Conservation (phyloP, 768 basidiomycete species). For the Lactarius tabidus region DNA sequence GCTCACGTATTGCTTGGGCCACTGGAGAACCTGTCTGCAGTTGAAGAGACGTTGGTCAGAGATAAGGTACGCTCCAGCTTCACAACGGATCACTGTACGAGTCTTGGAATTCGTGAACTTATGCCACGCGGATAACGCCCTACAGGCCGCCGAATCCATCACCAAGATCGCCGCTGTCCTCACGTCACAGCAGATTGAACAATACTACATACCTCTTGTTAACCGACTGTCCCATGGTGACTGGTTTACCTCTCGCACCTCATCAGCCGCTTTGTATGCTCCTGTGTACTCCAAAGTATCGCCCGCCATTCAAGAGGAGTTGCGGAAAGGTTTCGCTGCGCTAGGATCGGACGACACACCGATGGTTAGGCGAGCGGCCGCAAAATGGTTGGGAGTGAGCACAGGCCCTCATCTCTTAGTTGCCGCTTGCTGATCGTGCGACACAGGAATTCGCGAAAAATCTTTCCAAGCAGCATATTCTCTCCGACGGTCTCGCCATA, state of each 20-base stretch:
- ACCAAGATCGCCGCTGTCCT: slow-evolving; percentile 81
- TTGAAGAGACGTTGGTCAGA: slow-evolving; percentile 96
- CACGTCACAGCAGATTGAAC: slow-evolving; percentile 76
- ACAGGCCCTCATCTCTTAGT: slow-evolving; percentile 3
- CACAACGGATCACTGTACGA: neutral
- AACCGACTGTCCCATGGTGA: slow-evolving; percentile 88
- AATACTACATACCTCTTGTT: slow-evolving; percentile 86
- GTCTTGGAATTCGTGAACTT: slow-evolving; percentile 3
- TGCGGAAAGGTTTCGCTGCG: slow-evolving; percentile 77
- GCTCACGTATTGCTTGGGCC: slow-evolving; percentile 89
- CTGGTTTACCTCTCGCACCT: slow-evolving; percentile 98
- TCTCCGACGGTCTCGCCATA: slow-evolving; percentile 84
- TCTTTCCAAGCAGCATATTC: slow-evolving; percentile 73
- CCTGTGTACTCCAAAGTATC: slow-evolving; percentile 84
- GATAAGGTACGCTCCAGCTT: slow-evolving; percentile 71
- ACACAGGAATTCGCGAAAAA: slow-evolving; percentile 72
- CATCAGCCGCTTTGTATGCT: slow-evolving; percentile 89
- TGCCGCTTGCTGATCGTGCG: slow-evolving; percentile 1
- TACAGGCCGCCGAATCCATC: slow-evolving; percentile 91
- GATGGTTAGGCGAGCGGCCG: slow-evolving; percentile 95
- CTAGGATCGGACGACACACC: slow-evolving; percentile 94
- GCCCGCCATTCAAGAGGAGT: slow-evolving; percentile 71
- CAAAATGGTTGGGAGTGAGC: slow-evolving; percentile 93
- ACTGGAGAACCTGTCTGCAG: slow-evolving; percentile 90
- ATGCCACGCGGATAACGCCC: slow-evolving; percentile 12